Percentiles rank a stretch among this genome's conserved stretches.
Conservation (phyloP, 2,329 filamentous ascomycete species). For the Ceratocystis destructans region DNA sequence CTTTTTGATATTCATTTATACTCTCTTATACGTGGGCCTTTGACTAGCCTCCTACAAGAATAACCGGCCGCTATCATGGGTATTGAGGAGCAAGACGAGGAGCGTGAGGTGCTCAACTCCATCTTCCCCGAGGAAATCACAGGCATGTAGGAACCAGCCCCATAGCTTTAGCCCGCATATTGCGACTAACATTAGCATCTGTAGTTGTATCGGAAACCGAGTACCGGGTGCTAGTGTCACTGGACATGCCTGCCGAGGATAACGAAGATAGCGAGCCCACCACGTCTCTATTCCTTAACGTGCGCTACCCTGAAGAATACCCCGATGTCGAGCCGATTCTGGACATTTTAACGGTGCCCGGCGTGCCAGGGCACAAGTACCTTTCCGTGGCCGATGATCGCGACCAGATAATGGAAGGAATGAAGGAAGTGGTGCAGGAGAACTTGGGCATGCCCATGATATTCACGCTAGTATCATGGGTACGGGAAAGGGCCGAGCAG, state of each 20-base stretch:
- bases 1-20: background rate
- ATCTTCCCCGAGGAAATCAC: constrained; percentile 98
- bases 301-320: constrained; percentile 81
- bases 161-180: background rate
- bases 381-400: constrained; percentile 76
- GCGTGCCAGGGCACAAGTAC: constrained; percentile 52
- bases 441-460: constrained; percentile 97
- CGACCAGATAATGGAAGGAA: constrained; percentile 51
- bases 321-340: constrained; percentile 76
- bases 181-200: background rate
- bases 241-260: constrained; percentile 60
- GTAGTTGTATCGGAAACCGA: constrained; percentile 80
- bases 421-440: constrained; percentile 70
- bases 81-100: constrained; percentile 82
- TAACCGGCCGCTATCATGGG: constrained; percentile 35
- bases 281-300: constrained; percentile 57
- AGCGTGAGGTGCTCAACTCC: constrained; percentile 93
- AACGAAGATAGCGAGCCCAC: constrained; percentile 48
- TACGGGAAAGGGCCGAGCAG: constrained; percentile 85
- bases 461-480: constrained; percentile 71
- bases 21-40: background rate
- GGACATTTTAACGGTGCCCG: constrained; percentile 61
- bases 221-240: constrained; percentile 71
- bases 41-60: background rate
- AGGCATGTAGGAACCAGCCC: constrained; percentile 37